Evolutionary conservation across 805 yeast genomes (phyloP), one percentile per base, ranked within the genome.

Genomic region (Huiozyma naganishii): DNA sequence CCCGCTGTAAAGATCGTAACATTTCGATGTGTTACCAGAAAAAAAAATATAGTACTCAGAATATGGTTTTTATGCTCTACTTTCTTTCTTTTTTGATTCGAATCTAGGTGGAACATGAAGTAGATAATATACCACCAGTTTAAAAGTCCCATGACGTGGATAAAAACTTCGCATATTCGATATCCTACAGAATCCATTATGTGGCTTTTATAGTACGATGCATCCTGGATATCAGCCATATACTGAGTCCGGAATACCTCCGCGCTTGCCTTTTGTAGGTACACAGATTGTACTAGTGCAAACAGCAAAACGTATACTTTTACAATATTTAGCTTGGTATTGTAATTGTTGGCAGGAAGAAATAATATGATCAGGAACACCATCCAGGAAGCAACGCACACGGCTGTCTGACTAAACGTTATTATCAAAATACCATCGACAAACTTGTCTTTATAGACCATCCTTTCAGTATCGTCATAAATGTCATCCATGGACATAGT

Each of bases 341-440:
- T 75, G 35, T 50, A 58, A 38, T 52, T 54, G 13, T 51, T 53
- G 73, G 75, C 17, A 77, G 61, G 59, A 37, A 61, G 71, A 30
- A 84, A 57, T 17, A 74, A 54, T 37, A 82, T 65, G 32, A 83
- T 61, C 12, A 82, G 47, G 41, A 80, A 62, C 27, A 85, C 65
- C 77, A 83, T 76, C 94, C 94, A 85, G 28, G 80, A 68, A 11
- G 80, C 71, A 6, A 77, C 75, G 47, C 77, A 76, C 13, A 75
- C 66, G 0, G 79, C 76, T 43, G 76, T 69, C 4, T 73, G 55
- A n/a, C 72, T 72, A 59, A 76, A 79, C 37, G 74, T 61, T 4
- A 78, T 61, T 36, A 70, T 58, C 2, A 70, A 57, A 38, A 69
- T 65, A 11, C 75, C 66, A 27, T 61, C 57, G 4, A 52, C 47